A percentile compares a stretch with the other conserved stretches of the same genome.
Conservation (phyloP, 331 rosid genomes). For the Saraca asoca region DNA sequence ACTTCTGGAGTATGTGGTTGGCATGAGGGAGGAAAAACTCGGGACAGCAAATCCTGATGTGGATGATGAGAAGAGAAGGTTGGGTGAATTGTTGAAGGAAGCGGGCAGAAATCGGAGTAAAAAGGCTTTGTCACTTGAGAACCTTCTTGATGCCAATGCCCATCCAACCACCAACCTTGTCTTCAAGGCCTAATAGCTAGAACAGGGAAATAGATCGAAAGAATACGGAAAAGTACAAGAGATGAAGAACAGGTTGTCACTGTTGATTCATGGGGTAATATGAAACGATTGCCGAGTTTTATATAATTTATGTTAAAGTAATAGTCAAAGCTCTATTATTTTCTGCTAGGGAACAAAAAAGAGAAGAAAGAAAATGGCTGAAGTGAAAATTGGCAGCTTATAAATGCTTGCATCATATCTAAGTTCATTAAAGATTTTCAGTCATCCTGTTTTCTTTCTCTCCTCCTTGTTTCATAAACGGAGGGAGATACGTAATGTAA, state of each 20-base stretch:
- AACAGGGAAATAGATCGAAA: too few relatives aligned
- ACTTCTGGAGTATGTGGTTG: constrained; percentile 70
- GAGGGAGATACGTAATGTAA: too few relatives aligned
- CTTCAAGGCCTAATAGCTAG: constrained; percentile 1
- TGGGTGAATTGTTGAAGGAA: constrained; percentile 81
- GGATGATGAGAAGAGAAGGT: constrained; percentile 81
- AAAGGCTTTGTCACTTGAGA: constrained; percentile 73
- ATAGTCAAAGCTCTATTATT: too few relatives aligned
- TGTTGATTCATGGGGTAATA: constrained; percentile 37
- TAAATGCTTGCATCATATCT: too few relatives aligned
- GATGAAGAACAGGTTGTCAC: constrained; percentile 9
- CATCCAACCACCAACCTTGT: constrained; percentile 32
- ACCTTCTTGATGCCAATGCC: constrained; percentile 61
- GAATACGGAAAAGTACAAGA: neutral
- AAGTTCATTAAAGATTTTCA: too few relatives aligned
- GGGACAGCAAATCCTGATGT: constrained; percentile 95
- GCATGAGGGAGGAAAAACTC: constrained; percentile 79
- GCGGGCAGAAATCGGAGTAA: constrained; percentile 71
- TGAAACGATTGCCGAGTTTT: neutral
- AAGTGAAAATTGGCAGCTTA: too few relatives aligned
- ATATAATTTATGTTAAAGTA: neutral
- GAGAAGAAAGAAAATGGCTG: too few relatives aligned
- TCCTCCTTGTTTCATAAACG: too few relatives aligned
- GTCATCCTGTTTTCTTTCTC: too few relatives aligned
- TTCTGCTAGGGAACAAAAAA: too few relatives aligned